These are phyloP conservation scores for Poa pratensis DNA, from an alignment of 176 grass and related monocot genomes.

Conservation along the genomic window DNA sequence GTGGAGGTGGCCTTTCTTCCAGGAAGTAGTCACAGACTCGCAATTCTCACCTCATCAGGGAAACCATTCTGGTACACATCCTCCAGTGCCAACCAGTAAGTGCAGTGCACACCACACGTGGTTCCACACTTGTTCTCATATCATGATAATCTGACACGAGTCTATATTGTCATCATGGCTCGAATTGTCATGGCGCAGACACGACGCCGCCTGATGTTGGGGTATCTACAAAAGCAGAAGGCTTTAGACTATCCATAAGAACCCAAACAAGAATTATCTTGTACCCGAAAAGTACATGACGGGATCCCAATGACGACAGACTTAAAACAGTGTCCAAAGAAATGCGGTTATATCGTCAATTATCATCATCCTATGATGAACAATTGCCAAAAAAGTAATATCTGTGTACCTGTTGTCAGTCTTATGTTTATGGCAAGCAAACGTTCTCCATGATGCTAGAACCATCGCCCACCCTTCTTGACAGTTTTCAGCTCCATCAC, in stretches of 20 bases:
- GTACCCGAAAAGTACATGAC: neutral
- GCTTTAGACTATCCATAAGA: constrained; percentile 7
- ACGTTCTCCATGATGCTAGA: constrained; percentile 48
- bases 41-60: constrained; percentile 29
- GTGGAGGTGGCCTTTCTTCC: constrained; percentile 12
- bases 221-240: constrained; percentile 36
- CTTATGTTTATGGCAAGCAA: constrained; percentile 37
- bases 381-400: constrained; percentile 33
- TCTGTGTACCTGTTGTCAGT: constrained; percentile 40
- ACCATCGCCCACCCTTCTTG: constrained; percentile 77
- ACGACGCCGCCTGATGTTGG: neutral
- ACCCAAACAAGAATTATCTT: neutral
- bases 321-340: neutral
- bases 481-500: constrained; percentile 84
- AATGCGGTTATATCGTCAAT: neutral
- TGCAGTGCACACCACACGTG: constrained; percentile 18
- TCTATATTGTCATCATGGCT: neutral
- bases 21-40: constrained; percentile 18
- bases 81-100: constrained; percentile 35
- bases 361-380: constrained; percentile 34
- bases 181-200: neutral
- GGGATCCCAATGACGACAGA: neutral
- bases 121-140: constrained; percentile 38
- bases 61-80: constrained; percentile 15
- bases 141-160: constrained; percentile 34